phyloP scores from a whole-genome alignment of 2,329 filamentous ascomycete genomes.

The Sclerotinia nivalis region DNA sequence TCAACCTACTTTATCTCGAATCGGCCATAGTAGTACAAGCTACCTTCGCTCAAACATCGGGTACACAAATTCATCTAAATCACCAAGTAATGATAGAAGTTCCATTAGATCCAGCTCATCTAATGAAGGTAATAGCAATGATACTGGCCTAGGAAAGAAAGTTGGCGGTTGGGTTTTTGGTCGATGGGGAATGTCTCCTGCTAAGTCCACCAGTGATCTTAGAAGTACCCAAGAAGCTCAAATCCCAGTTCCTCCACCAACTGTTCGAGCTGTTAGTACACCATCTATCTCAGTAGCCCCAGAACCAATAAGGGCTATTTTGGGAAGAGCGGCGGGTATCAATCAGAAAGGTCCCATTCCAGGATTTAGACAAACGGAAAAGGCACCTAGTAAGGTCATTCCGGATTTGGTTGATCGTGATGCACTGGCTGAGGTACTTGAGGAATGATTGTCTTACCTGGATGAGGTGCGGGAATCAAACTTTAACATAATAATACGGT shows the following conservation, averaged over 20 bases:
- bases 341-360: constrained; percentile 76
- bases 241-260: constrained; percentile 3
- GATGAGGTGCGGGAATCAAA: too few species aligned
- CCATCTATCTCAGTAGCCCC: constrained; percentile 36
- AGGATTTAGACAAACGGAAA: constrained; percentile 58
- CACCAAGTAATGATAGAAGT: constrained; percentile 38
- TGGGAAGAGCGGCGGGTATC: constrained; percentile 65
- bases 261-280: constrained; percentile 38
- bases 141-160: constrained; percentile 49
- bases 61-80: constrained; percentile 37
- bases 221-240: constrained; percentile 21
- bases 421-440: constrained; percentile 37
- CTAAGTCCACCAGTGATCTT: constrained; percentile 39
- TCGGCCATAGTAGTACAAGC: constrained; percentile 51
- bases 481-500: neutral
- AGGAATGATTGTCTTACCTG: constrained; percentile 19
- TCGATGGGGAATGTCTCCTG: constrained; percentile 59
- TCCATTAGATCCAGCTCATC: constrained; percentile 40
- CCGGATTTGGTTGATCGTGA: constrained; percentile 37
- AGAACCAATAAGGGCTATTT: constrained; percentile 47
- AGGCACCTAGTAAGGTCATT: constrained; percentile 38
- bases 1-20: constrained; percentile 54
- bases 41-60: constrained; percentile 58
- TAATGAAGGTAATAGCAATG: neutral
- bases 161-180: constrained; percentile 67